Evolutionary conservation across 2,329 filamentous ascomycete genomes (phyloP), one percentile per base, ranked within the genome.

Genomic region (Talaromyces sp.): DNA sequence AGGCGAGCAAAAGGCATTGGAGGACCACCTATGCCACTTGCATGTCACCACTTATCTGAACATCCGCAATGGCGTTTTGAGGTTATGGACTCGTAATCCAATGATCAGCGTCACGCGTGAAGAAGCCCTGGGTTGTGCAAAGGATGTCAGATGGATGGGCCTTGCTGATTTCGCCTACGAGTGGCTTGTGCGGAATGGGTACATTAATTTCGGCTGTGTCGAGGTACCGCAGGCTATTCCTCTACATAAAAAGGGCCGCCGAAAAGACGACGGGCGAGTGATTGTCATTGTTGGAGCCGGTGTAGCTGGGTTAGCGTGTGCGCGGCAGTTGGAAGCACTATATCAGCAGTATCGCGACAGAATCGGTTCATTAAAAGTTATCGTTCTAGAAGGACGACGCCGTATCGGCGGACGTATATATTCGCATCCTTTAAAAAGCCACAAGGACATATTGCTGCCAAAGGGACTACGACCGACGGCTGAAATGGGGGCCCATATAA

Each of bases 401-500:
- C 87, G 95, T 61, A 86, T 99, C 57, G 95, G 95, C 46, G 95
- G 95, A 46, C 86, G 95, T 66, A 91, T 99, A 21, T 98, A 97
- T 75, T 99, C 95, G 58, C 91, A 88, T 71, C 85, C 84, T 53
- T 74, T 88, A 62, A 79, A 78, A 80, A 82, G 86, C 78, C 78
- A 89, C 79, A 73, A 84, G 73, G 75, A 80, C 59, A 71, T 80
- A 70, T 75, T 77, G 65, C 67, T 86, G 71, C 76, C 81, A 71
- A 68, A 80, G 65, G 71, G 80, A 75, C 84, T 82, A 73, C 84
- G 77, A 56, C 89, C 89, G 70, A 98, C 93, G 21, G 95, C 91
- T 32, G 95, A 99, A 73, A 96, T 97, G 87, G 95, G 95, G 29
- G 95, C 93, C 59, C 96, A 99, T 82, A 98, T 99, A 62, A 92